Percentiles rank a stretch among this genome's conserved stretches.
phyloP scores from a whole-genome alignment of 768 basidiomycete species.

The Lentinula lateritia region DNA sequence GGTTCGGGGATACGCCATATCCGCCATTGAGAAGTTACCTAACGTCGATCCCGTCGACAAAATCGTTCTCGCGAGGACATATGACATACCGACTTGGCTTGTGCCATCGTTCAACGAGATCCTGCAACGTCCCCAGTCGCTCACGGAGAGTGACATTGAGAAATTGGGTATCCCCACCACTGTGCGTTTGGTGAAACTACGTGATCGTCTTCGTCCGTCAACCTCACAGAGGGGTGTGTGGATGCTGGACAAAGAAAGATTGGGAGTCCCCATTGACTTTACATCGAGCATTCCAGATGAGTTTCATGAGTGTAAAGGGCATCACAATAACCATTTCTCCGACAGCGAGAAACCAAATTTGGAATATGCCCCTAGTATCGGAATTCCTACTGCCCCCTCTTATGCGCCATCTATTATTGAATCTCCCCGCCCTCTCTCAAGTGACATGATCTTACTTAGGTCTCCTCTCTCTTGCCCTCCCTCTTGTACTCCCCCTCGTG shows the following conservation, averaged over 20 bases:
- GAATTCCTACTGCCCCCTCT: too few relatives aligned
- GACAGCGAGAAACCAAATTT: not conserved
- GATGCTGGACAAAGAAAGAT: not conserved
- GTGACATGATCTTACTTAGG: too few relatives aligned
- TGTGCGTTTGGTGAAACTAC: not conserved
- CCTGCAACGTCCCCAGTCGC: not conserved
- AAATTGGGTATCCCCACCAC: not conserved
- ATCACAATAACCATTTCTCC: not conserved
- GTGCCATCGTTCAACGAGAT: not conserved
- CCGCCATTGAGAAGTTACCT: not conserved
- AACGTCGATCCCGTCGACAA: constrained; percentile 1
- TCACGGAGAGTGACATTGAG: not conserved
- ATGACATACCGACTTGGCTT: not conserved
- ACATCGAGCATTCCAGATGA: not conserved
- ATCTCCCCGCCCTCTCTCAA: too few relatives aligned
- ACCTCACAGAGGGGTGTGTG: not conserved
- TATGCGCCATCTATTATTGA: too few relatives aligned
- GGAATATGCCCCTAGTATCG: not conserved
- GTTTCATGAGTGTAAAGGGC: not conserved
- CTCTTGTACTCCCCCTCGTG: too few relatives aligned
- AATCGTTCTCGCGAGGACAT: not conserved
- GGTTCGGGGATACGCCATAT: not conserved
- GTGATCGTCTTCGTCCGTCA: not conserved
- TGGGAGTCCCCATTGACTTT: not conserved
- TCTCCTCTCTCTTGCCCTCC: too few relatives aligned